Conservation (phyloP, 345 rosid genomes). For the Chamaenerion angustifolium region DNA sequence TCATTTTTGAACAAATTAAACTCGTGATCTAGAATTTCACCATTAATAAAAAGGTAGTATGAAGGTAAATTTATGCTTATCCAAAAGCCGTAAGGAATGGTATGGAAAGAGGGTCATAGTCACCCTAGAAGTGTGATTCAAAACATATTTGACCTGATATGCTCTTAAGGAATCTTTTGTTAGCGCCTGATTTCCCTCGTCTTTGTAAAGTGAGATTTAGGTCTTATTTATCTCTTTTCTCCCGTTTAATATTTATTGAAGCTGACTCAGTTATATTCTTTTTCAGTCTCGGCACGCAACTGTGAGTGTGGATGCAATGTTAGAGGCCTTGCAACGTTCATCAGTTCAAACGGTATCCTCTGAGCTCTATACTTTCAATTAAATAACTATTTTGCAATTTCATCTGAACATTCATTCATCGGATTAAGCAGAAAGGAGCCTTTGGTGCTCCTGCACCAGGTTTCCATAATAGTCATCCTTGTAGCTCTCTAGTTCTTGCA, state of each 20-base stretch:
- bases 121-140: no score
- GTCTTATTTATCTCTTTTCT: no score
- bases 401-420: neutral
- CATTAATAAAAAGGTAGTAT: no score
- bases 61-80: no score
- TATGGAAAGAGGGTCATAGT: no score
- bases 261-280: neutral
- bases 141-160: no score
- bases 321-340: constrained; percentile 71
- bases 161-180: no score
- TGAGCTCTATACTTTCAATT: constrained; percentile 1
- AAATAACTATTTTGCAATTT: neutral
- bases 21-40: no score
- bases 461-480: neutral
- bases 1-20: no score
- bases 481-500: neutral
- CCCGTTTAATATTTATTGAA: no score
- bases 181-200: neutral
- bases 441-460: neutral
- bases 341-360: constrained; percentile 43
- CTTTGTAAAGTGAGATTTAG: no score
- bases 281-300: constrained; percentile 84
- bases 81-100: no score
- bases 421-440: neutral
- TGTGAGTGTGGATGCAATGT: constrained; percentile 88